A percentile compares a stretch with the other conserved stretches of the same genome.
These are phyloP conservation scores for Penicillium maclennaniae DNA, from an alignment of 495 filamentous ascomycete species.

Conservation along the genomic window DNA sequence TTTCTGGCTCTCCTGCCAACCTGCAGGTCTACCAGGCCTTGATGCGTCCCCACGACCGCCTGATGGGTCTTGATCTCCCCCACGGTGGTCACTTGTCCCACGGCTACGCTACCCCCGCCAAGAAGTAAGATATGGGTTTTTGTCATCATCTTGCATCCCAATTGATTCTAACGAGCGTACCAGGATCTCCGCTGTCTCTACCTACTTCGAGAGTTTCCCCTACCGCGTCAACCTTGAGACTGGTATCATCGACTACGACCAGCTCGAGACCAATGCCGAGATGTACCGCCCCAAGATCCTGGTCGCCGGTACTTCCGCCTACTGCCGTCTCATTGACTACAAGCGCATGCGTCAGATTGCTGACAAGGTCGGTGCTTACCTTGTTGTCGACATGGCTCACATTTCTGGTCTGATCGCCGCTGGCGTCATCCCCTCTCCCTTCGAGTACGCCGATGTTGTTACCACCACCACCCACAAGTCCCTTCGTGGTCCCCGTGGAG, in stretches of 20 bases:
- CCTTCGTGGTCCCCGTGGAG: conserved; percentile 94
- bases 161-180: background rate
- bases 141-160: background rate
- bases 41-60: conserved; percentile 90
- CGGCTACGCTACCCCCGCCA: conserved; percentile 91
- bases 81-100: conserved; percentile 98
- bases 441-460: conserved; percentile 91
- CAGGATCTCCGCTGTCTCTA: conserved; percentile 88
- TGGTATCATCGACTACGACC: conserved; percentile 96
- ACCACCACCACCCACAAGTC: conserved; percentile 99
- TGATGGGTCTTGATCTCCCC: conserved; percentile 97
- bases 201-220: conserved; percentile 93
- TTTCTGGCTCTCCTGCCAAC: conserved; percentile 88
- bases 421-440: conserved; percentile 91
- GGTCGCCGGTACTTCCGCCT: conserved; percentile 96
- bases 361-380: conserved; percentile 89
- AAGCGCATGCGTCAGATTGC: conserved; percentile 93
- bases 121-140: conserved; percentile 60
- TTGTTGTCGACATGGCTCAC: conserved; percentile 97
- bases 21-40: conserved; percentile 98
- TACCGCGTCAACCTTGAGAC: conserved; percentile 89
- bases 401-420: conserved; percentile 95
- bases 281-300: conserved; percentile 95
- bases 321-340: conserved; percentile 98
- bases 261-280: conserved; percentile 83